phyloP scores from a whole-genome alignment of 768 basidiomycete genomes.

The Lyophyllum semitale region DNA sequence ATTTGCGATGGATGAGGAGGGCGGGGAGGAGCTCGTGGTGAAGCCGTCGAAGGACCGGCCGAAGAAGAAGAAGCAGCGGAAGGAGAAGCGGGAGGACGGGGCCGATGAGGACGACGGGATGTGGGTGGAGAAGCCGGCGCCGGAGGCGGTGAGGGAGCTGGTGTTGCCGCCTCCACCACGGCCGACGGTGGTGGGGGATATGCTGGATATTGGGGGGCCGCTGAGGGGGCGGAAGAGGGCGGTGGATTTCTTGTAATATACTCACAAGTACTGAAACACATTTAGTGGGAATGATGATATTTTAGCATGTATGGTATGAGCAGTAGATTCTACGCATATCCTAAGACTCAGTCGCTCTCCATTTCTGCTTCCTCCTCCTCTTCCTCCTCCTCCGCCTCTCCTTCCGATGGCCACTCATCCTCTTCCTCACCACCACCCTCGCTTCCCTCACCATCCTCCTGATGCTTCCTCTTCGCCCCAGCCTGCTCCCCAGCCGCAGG shows the following conservation, averaged over 20 bases:
- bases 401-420: slow-evolving; percentile 25
- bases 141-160: slow-evolving; percentile 47
- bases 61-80: slow-evolving; percentile 49
- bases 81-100: slow-evolving; percentile 28
- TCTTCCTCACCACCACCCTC: slow-evolving; percentile 22
- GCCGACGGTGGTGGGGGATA: slow-evolving; percentile 15
- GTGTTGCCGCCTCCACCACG: slow-evolving; percentile 9
- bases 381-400: slow-evolving; percentile 22
- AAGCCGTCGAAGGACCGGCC: slow-evolving; percentile 39
- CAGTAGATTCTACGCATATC: not conserved
- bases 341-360: slow-evolving; percentile 16
- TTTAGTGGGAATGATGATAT: not conserved
- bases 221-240: slow-evolving; percentile 65
- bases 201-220: slow-evolving; percentile 17
- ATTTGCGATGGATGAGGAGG: slow-evolving; percentile 76
- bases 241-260: slow-evolving; percentile 68
- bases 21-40: slow-evolving; percentile 35
- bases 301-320: too few species aligned
- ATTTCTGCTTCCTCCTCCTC: slow-evolving; percentile 27
- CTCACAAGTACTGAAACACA: not conserved
- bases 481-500: not conserved
- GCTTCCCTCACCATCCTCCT: slow-evolving; percentile 14
- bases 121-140: slow-evolving; percentile 70
- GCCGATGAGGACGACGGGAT: slow-evolving; percentile 52
- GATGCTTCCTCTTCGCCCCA: slow-evolving; percentile 26